Conservation (phyloP, 768 basidiomycete genomes). For the Suillus spraguei region DNA sequence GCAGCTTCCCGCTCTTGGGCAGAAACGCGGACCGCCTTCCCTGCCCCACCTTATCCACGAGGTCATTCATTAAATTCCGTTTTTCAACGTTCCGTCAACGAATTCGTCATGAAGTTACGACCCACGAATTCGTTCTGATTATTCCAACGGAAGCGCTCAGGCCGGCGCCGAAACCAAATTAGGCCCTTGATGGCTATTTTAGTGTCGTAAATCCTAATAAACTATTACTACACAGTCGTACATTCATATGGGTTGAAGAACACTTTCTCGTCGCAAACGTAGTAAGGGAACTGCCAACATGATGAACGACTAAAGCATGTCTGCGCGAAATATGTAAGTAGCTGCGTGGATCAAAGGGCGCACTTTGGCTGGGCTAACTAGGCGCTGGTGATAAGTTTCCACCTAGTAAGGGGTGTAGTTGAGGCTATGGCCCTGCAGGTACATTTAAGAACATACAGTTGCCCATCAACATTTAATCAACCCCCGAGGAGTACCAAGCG, state of each 20-base stretch:
- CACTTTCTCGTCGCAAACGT: not conserved
- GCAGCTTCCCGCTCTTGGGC: not conserved
- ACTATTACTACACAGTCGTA: not conserved
- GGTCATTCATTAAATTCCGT: not conserved
- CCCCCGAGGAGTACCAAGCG: conserved; percentile 5
- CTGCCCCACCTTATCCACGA: not conserved
- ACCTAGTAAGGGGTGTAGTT: not conserved
- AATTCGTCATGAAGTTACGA: not conserved
- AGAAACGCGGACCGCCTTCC: not conserved
- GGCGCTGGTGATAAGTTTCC: not conserved
- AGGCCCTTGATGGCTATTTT: not conserved
- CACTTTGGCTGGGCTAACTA: not conserved
- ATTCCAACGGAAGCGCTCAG: not conserved
- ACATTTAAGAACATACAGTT: not conserved
- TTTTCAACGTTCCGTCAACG: not conserved
- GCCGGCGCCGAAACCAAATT: not conserved
- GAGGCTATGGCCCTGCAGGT: not conserved
- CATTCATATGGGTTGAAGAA: not conserved
- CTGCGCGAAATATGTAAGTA: not conserved
- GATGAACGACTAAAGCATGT: not conserved
- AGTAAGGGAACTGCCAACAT: not conserved
- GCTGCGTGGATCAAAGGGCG: not conserved
- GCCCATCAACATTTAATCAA: not conserved
- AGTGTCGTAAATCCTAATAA: not conserved
- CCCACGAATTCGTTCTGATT: not conserved